Evolutionary conservation across 2,329 filamentous ascomycete genomes (phyloP), one percentile per base, ranked within the genome.

Genomic region (Madurella fahalii): DNA sequence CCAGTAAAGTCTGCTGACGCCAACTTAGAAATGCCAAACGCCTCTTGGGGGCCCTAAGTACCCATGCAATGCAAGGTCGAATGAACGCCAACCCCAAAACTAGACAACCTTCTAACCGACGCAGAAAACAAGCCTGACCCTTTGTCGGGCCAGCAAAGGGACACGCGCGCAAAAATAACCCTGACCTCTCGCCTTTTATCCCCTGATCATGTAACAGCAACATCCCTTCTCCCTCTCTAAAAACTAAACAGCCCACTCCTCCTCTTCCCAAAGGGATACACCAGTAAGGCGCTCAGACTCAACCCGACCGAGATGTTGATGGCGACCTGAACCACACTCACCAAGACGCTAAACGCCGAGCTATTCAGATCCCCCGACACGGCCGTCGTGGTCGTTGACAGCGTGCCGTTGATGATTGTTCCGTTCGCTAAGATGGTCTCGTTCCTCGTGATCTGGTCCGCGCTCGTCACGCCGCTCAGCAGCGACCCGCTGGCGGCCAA

Each of bases 291-390:
- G 51, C 79, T 81, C 63, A 83, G 70, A 56, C 80, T 82, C 25
- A 85, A 62, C 12, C 82, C 82, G 2, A 84, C 81, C n/a, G 80
- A 82, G 55, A 84, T 81, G 37, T 81, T 80, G 52, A 84, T 82
- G 5, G 81, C 79, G 1, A 84, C 78, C 64, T 85, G 80, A 17
- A 85, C 77, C 51, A 84, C 81, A 55, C 77, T 80, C 40, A 80
- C 74, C 30, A 82, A 68, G 4, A 84, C 77, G 9, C 76, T 78
- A 57, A 83, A 81, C 0, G 77, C 72, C 2, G 76, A 76, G 51
- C 67, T 72, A 55, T 77, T 76, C 13, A 76, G 62, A 39, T 67
- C 63, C 2, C 52, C 44, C 61, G 8, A 41, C 4, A 37, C 32
- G 39, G 17, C 17, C 9, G 41, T 42, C 25, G 45, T 41, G 17